Evolutionary conservation across 148 eudicot species (phyloP), one percentile per base, ranked within the genome.

Genomic region (Beta vulgaris): DNA sequence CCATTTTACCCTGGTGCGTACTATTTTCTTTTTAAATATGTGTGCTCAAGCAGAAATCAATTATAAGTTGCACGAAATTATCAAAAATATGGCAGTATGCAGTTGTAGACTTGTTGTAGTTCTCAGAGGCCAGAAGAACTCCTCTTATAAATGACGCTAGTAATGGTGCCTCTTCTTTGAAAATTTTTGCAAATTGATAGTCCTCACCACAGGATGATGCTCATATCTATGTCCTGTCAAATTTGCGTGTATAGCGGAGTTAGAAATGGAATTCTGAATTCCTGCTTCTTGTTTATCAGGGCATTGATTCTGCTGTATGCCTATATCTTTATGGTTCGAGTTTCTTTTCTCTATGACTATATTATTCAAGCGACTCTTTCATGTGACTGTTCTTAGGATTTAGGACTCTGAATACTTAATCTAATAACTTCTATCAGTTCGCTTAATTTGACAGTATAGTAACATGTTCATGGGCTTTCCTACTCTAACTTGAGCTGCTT

Each of bases 401-500:
- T 39, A 54, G 40, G 35, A 26, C 49, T 40, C 37, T 7, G 36
- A 25, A 19, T 19, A 44, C 2, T 19, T 42, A 12, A 35, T 46
- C 71, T 21, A 46, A 7, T 39, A 23, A 16, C 32, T 13, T 48
- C 14, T n/a, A 44, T 37, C 40, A 29, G 16, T 37, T 21, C 36
- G 9, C 21, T 26, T 57, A 65, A 48, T 32, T 0, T 48, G 43
- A 16, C 51, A n/a, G 18, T 25, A 15, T 13, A 23, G 35, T 64
- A 16, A 58, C 62, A 67, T 42, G 71, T 43, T 43, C 60, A 32
- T 28, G 68, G 21, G 40, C n/a, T 69, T 76, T 48, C 44, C 76
- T 81, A 46, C 28, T 68, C 69, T 82, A 70, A 84, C 73, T 75
- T 57, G 43, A 35, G 69, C 74, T 73, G 55, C 66, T 71, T 63